A percentile compares a stretch with the other conserved stretches of the same genome.
Conservation (phyloP, 2,329 filamentous ascomycete species). For the Trichoderma arundinaceum region DNA sequence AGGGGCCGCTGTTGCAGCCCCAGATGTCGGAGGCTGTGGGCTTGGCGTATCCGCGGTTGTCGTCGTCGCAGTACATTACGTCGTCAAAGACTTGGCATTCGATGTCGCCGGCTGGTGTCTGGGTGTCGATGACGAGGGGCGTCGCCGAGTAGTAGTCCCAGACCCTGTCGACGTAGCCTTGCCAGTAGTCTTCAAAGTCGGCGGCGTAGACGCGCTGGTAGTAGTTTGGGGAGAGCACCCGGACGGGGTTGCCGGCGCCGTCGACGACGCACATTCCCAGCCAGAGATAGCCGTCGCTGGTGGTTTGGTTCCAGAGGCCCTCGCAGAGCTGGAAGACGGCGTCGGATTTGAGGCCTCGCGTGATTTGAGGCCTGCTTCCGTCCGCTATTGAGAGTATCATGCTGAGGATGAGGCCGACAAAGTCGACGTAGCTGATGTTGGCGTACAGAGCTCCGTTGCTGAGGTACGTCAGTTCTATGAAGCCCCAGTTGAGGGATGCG, state of each 20-base stretch:
- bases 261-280: slow-evolving; percentile 51
- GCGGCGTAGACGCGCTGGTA: slow-evolving; percentile 45
- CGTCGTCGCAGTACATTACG: slow-evolving; percentile 49
- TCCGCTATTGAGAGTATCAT: slow-evolving; percentile 50
- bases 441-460: slow-evolving; percentile 48
- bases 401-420: slow-evolving; percentile 57
- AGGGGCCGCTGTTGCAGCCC: slow-evolving; percentile 57
- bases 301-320: slow-evolving; percentile 47
- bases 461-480: slow-evolving; percentile 56
- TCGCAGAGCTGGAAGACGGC: slow-evolving; percentile 50
- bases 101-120: slow-evolving; percentile 47
- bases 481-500: slow-evolving; percentile 54
- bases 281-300: slow-evolving; percentile 51
- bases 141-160: slow-evolving; percentile 50
- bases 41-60: slow-evolving; percentile 51
- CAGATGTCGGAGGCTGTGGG: slow-evolving; percentile 55
- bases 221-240: slow-evolving; percentile 53
- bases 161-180: slow-evolving; percentile 53
- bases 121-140: slow-evolving; percentile 52
- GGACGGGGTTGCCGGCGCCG: slow-evolving; percentile 46
- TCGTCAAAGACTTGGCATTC: slow-evolving; percentile 47
- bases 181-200: slow-evolving; percentile 52
- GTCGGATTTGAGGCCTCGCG: slow-evolving; percentile 47
- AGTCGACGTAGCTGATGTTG: slow-evolving; percentile 60
- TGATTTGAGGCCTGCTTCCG: slow-evolving; percentile 46